Base-by-base conservation (phyloP, 306 rosid species). In the Dicorynia guianensis region DNA sequence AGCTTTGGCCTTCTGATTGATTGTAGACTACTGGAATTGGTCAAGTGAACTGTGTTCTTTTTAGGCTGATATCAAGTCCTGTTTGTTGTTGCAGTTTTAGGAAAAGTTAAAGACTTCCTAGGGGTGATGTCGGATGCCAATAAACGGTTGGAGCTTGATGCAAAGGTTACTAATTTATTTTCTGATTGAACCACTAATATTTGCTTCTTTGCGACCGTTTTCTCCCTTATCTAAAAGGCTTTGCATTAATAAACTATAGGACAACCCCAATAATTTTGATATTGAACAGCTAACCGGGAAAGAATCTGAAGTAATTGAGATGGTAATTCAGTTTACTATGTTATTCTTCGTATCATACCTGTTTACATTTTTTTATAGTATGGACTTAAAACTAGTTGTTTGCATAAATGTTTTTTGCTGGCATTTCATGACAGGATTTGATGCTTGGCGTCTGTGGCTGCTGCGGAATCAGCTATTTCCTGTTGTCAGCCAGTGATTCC, bases 371-470 rank as follows among this genome's bases (percentile, higher is more conserved):
- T 9, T 55, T 71, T 13, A 46, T 38, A 20, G 18, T 67, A 48
- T 18, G 36, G 70, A 20, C 53, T 62, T 61, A 54, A 69, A 47
- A 53, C 3, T 71, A 18, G 14, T 81, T 59, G 38, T 72, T 36
- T 57, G 11, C 14, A 15, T 19, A 17, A 53, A 52, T 61, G 46
- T 42, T 74, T 47, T 63, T 34, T 43, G 12, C 48, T 40, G 33
- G 17, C 4, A 30, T 62, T 56, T 69, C 57, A 34, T 76, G 44
- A 46, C 88, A 93, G 98, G 92, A 93, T 77, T 85, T 91, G 83
- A 91, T 93, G 96, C 83, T 91, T 67, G 98, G 98, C 12, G 67
- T 95, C 64, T 34, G 95, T 92, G 78, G 92, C 93, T 69, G 98
- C 96, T 44, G 97, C 98, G 14, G 96, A 94, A 70, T 85, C 91